Percentiles rank a stretch among this genome's conserved stretches.
Evolutionary conservation across 257 asterid species (phyloP).

Genomic region (Echium plantagineum): DNA sequence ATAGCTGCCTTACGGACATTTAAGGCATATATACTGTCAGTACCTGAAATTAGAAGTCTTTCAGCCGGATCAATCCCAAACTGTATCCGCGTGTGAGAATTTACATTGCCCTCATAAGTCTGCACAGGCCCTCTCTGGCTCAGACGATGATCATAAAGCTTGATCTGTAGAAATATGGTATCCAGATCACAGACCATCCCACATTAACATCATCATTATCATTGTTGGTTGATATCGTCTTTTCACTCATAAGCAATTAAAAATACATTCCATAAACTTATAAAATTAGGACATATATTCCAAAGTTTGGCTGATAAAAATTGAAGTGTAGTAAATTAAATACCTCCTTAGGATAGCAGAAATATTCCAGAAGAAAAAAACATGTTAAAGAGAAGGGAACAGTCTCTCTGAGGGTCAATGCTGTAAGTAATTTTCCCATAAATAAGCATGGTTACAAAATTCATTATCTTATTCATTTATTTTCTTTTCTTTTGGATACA

Average conservation of each 20-base stretch:
- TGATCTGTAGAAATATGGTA: constrained; percentile 37
- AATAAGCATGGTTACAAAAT: too few species aligned
- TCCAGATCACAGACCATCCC: neutral
- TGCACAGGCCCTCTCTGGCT: constrained; percentile 65
- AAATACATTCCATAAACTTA: neutral
- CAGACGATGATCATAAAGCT: constrained; percentile 76
- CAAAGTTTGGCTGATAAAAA: neutral
- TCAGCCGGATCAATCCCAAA: constrained; percentile 89
- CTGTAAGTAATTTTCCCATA: too few species aligned
- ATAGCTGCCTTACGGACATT: too few species aligned
- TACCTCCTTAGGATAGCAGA: neutral
- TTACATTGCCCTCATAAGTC: constrained; percentile 66
- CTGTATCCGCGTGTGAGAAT: constrained; percentile 66
- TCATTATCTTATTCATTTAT: too few species aligned
- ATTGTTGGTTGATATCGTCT: neutral
- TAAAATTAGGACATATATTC: neutral
- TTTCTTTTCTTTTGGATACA: too few species aligned
- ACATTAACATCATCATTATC: neutral
- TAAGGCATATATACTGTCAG: constrained; percentile 6
- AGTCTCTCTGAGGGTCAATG: too few species aligned
- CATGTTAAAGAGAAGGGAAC: too few species aligned
- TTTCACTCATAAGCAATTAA: too few species aligned
- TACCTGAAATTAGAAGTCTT: constrained; percentile 68
- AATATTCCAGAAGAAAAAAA: too few species aligned
- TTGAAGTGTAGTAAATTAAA: neutral